Evolutionary conservation across 106 monocot species (phyloP), one percentile per base, ranked within the genome.

Genomic region (Dendrobium officinale): DNA sequence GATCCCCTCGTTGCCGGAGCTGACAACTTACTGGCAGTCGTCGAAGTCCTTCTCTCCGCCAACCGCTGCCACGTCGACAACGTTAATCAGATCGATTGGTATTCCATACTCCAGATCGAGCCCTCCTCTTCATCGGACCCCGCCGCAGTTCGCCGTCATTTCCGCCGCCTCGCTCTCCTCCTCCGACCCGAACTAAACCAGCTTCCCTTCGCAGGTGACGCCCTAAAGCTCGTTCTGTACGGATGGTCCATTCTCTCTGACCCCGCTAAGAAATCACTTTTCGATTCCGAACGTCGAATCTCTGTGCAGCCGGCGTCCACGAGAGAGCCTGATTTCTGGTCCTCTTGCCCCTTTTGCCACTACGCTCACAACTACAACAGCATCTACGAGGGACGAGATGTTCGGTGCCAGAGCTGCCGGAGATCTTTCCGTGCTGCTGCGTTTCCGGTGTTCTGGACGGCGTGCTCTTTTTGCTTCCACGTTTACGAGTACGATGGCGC

Each of bases 41-140:
- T 85, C 70, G 80, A 88, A 67, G 90, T 90, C 42, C 90, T 92
- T 75, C 85, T 84, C n/a, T 83, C 87, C 19, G 55, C 87, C 9
- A 27, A 80, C 48, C 64, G 80, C 26, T 81, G 74, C 41, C n/a
- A 78, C 79, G 81, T 83, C 26, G 84, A 77, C 37, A 29, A 80
- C 79, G 83, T 83, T 86, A 56, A 78, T 68, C 85, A 79, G 17
- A 33, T 77, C 44, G 79, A 90, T 77, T 85, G 82, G 81, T 95
- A 95, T 86, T 77, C 90, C 70, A 81, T 92, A 47, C 92, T 92
- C 74, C 88, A 85, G 72, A 79, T 90, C 78, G 79, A 85, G 17
- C 75, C 78, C 59, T 45, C 82, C 59, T 44, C 76, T 33, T 47
- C 80, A 10, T 67, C 82, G 81, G 79, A 77, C 42, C 72, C 80